A percentile compares a stretch with the other conserved stretches of the same genome.
These are phyloP conservation scores for Colletotrichum noveboracense DNA, from an alignment of 2,329 filamentous ascomycete species.

Conservation along the genomic window DNA sequence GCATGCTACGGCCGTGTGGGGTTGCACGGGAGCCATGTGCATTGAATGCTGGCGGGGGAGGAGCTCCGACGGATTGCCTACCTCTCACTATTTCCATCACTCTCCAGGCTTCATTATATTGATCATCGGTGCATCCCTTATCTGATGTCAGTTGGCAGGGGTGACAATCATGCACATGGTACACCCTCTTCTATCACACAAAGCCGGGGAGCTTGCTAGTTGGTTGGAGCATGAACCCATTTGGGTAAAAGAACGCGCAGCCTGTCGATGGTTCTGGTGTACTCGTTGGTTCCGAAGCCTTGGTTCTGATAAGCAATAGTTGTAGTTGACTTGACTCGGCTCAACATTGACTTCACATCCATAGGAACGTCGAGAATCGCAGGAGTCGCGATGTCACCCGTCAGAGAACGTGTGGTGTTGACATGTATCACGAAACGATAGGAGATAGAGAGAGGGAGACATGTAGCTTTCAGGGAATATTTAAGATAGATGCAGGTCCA, in stretches of 20 bases:
- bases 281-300: too few species aligned
- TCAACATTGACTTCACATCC: neutral
- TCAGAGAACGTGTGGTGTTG: neutral
- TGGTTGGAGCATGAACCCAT: neutral
- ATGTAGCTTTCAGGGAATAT: neutral
- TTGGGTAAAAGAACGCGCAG: neutral
- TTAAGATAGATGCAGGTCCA: neutral
- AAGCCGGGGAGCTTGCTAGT: neutral
- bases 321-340: neutral
- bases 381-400: neutral
- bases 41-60: neutral
- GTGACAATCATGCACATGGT: neutral
- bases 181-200: neutral
- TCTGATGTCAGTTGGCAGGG: neutral
- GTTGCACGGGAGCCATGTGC: neutral
- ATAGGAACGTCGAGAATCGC: neutral
- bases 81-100: accelerated
- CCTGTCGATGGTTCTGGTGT: accelerated
- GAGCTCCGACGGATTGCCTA: neutral
- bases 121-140: neutral
- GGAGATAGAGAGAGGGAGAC: neutral
- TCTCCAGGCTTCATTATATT: neutral
- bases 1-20: too few species aligned
- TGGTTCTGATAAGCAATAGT: neutral
- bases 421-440: neutral